phyloP scores from a whole-genome alignment of 2,329 filamentous ascomycete species.

The Colletotrichum scovillei region DNA sequence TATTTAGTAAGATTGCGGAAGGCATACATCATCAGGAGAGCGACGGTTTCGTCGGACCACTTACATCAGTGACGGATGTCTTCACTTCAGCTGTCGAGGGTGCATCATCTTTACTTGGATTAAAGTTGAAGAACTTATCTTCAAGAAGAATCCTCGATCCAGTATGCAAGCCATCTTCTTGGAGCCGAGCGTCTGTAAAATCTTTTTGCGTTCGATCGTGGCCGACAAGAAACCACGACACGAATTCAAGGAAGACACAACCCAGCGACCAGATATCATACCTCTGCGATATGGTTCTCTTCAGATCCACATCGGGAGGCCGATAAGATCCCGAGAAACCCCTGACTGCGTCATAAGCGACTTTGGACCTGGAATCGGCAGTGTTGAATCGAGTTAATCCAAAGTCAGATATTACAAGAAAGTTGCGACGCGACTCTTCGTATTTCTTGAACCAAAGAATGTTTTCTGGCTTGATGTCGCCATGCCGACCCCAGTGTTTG shows the following conservation, averaged over 20 bases:
- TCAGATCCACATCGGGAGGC: neutral
- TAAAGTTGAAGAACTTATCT: neutral
- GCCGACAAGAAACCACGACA: slow-evolving; percentile 11
- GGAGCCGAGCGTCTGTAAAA: neutral
- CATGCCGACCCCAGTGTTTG: slow-evolving; percentile 30
- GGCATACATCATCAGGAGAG: neutral
- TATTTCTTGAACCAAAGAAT: slow-evolving; percentile 33
- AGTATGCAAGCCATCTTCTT: neutral
- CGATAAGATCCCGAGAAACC: neutral
- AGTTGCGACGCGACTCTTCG: neutral
- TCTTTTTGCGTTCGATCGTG: neutral
- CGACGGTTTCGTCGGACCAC: neutral
- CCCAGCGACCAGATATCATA: slow-evolving; percentile 15
- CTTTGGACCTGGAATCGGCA: neutral
- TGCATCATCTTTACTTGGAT: neutral
- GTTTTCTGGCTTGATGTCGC: slow-evolving; percentile 37
- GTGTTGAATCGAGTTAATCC: slow-evolving; percentile 3
- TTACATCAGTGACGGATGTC: neutral
- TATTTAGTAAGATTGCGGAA: neutral
- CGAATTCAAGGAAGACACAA: slow-evolving; percentile 11
- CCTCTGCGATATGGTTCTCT: neutral
- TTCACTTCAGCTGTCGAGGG: neutral
- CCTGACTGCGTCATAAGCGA: neutral
- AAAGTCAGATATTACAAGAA: slow-evolving; percentile 12
- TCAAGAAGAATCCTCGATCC: neutral